phyloP scores from a whole-genome alignment of 768 basidiomycete species.

The Cubamyces lactineus region DNA sequence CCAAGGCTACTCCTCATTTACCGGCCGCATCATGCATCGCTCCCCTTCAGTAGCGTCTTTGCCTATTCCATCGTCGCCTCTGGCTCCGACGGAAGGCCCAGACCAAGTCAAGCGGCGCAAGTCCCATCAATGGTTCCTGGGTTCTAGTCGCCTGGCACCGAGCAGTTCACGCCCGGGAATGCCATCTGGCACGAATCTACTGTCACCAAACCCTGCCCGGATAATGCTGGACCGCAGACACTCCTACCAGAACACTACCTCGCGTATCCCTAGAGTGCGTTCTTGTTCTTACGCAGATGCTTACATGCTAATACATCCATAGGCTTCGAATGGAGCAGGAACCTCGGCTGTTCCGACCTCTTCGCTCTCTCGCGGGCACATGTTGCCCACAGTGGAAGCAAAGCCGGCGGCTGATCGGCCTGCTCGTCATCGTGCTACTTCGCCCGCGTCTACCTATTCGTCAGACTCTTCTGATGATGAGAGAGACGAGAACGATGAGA shows the following conservation, averaged over 20 bases:
- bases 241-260: background rate
- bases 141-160: background rate
- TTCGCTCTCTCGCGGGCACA: background rate
- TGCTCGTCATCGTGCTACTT: background rate
- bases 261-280: background rate
- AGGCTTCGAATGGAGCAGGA: background rate
- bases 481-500: background rate
- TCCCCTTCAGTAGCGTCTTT: background rate
- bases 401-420: background rate
- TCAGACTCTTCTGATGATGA: background rate
- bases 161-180: background rate
- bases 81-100: background rate
- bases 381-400: background rate
- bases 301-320: background rate
- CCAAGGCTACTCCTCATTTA: background rate
- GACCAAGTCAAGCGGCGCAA: slow-evolving; percentile 1
- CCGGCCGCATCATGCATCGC: background rate
- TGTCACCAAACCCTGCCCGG: background rate
- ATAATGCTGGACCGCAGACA: background rate
- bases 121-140: slow-evolving; percentile 1
- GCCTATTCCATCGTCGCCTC: background rate
- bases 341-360: background rate
- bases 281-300: background rate
- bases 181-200: background rate
- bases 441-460: background rate